Conservation (phyloP, 306 rosid species). For the Quercus engelmannii region DNA sequence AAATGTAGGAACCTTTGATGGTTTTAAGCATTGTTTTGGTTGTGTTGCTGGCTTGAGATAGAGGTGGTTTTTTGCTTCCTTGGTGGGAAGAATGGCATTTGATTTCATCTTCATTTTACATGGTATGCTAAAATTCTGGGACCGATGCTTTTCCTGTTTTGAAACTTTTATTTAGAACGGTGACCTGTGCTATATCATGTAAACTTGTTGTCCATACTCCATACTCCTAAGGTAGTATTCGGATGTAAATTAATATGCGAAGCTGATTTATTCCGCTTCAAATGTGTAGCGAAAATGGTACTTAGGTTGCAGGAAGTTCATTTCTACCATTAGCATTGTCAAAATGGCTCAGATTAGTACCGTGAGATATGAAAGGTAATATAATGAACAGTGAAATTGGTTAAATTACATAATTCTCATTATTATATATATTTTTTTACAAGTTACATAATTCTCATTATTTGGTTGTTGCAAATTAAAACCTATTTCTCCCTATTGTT, state of each 20-base stretch:
- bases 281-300: too few relatives aligned
- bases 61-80: slow-evolving; percentile 7
- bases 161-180: not conserved
- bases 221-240: not conserved
- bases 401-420: too few relatives aligned
- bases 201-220: not conserved
- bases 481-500: too few relatives aligned
- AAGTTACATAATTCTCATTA: too few relatives aligned
- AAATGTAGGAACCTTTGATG: slow-evolving; percentile 7
- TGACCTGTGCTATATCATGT: not conserved
- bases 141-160: not conserved
- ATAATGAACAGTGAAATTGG: too few relatives aligned
- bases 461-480: too few relatives aligned
- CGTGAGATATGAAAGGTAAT: too few relatives aligned
- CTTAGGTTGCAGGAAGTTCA: too few relatives aligned
- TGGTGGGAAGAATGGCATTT: slow-evolving; percentile 6
- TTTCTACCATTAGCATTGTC: too few relatives aligned
- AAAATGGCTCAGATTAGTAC: too few relatives aligned
- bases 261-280: not conserved
- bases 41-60: slow-evolving; percentile 2
- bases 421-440: too few relatives aligned
- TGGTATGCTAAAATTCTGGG: not conserved
- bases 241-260: not conserved
- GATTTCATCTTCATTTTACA: not conserved
- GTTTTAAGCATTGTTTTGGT: slow-evolving; percentile 16